Evolutionary conservation across 345 rosid genomes (phyloP), one percentile per base, ranked within the genome.

Genomic region (Noccaea bulbosa): DNA sequence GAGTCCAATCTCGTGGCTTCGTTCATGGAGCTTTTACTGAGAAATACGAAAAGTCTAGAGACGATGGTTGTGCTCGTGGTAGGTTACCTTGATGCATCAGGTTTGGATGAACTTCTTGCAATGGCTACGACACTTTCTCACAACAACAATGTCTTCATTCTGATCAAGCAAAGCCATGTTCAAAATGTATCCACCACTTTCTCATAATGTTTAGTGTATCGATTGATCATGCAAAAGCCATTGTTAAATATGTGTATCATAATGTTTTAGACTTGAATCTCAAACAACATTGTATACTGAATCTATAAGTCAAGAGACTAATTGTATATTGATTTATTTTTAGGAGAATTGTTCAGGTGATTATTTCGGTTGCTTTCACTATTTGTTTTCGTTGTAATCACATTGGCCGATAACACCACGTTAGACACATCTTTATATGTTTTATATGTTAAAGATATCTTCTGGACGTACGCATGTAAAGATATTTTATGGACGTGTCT

Each of bases 11-110:
- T 74, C 8, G 68, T 74, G 62, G 68, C 55, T 43, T 41, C 65
- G 66, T 67, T 74, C 62, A 45, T 74, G 68, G 78, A 74, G 27
- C 61, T 40, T 59, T 2, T 74, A 11, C 62, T 74, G 61, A 59
- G 56, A 34, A 67, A 37, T 17, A 50, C 72, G n/a, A 74, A 10
- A 43, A 58, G 72, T 43, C 68, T 74, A 22, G 78, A 74, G n/a
- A 59, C 47, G 8, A 67, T 74, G 78, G 72, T 74, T 22, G 67
- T 74, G 2, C 78, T 67, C 48, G 50, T 74, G 55, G 78, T 66
- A 12, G 72, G 72, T 66, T 74, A 59, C 37, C 78, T 67, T 34
- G 62, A 74, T 67, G 68, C 62, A 22, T 58, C 68, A 67, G 67
- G 78, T 34, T 67, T 66, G 43, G 78, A 67, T 59, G 72, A 74